Conservation (phyloP, 148 eudicot species). For the Heliamphora exappendiculata region DNA sequence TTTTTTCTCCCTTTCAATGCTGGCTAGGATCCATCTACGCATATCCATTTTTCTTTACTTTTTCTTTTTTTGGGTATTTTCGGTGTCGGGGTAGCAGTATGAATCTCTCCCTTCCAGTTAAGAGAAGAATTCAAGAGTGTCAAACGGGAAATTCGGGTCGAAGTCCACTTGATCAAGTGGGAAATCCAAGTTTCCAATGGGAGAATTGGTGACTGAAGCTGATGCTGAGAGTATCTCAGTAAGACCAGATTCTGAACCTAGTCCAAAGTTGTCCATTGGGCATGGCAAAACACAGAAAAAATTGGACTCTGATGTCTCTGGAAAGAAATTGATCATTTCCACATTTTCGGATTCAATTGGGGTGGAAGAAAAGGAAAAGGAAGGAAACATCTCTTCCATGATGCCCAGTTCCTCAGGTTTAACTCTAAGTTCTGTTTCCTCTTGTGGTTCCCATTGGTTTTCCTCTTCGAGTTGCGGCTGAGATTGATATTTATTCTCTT, state of each 20-base stretch:
- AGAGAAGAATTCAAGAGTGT: conserved; percentile 18
- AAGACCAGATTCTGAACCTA: conserved; percentile 33
- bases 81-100: neutral
- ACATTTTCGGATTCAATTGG: conserved; percentile 22
- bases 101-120: neutral
- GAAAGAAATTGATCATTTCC: conserved; percentile 16
- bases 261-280: conserved; percentile 3
- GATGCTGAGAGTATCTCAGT: conserved; percentile 36
- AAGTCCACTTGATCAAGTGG: conserved; percentile 35
- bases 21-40: conserved; percentile 9
- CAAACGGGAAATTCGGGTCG: conserved; percentile 26
- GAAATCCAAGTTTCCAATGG: conserved; percentile 35
- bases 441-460: neutral
- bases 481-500: conserved; percentile 5
- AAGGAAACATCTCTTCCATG: conserved; percentile 23
- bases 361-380: conserved; percentile 43
- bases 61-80: neutral
- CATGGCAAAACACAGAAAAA: conserved; percentile 19
- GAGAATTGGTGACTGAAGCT: conserved; percentile 39
- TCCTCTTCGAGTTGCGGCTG: conserved; percentile 12
- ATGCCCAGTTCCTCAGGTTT: conserved; percentile 13
- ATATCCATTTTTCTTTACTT: neutral
- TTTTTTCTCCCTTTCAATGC: neutral
- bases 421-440: conserved; percentile 9
- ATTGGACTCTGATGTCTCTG: neutral